Percentiles rank a stretch among this genome's conserved stretches.
These are phyloP conservation scores for Luffa acutangula DNA, from an alignment of 306 rosid species.

Conservation along the genomic window DNA sequence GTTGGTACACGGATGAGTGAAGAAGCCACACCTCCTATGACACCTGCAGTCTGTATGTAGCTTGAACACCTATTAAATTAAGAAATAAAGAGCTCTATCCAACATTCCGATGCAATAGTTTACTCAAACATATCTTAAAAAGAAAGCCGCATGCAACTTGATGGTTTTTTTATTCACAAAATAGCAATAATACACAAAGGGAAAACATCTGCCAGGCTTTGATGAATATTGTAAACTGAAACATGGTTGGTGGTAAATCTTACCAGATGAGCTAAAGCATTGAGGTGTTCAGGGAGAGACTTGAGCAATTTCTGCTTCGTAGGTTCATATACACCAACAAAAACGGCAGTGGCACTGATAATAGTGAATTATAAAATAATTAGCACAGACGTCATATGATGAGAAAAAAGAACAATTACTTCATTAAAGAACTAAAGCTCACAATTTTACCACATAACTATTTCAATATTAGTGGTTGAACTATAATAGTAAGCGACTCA, in stretches of 20 bases:
- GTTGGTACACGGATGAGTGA: conserved; percentile 75
- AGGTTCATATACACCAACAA: conserved; percentile 78
- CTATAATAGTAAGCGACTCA: background rate
- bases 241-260: conserved; percentile 13
- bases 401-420: background rate
- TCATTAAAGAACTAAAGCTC: background rate
- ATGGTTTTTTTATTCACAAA: background rate
- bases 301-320: conserved; percentile 49
- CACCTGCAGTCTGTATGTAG: conserved; percentile 67
- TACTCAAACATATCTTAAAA: background rate
- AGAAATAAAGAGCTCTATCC: conserved; percentile 7
- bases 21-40: conserved; percentile 62
- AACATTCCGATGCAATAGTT: background rate
- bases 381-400: conserved; percentile 3
- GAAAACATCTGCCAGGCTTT: background rate
- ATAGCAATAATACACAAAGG: background rate
- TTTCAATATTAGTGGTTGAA: background rate
- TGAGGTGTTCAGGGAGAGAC: conserved; percentile 56
- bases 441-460: background rate
- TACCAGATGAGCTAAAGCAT: conserved; percentile 72
- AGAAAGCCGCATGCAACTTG: background rate
- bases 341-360: conserved; percentile 72
- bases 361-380: conserved; percentile 10
- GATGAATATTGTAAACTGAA: background rate
- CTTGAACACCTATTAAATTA: conserved; percentile 20